These are phyloP conservation scores for Sclerotinia subarctica DNA, from an alignment of 2,329 filamentous ascomycete genomes.

Conservation along the genomic window DNA sequence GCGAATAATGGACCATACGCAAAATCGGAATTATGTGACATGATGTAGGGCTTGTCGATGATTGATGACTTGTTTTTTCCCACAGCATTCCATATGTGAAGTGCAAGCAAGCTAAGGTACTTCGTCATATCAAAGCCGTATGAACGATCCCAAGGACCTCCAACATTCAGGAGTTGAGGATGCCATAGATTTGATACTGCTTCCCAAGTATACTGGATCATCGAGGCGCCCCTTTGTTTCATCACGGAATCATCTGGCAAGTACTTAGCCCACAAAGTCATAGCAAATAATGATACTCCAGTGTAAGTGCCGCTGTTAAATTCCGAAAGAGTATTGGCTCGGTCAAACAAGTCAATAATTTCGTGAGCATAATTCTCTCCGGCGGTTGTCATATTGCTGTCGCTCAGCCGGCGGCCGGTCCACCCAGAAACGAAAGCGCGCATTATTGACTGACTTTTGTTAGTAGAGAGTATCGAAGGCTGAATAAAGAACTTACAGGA, in stretches of 20 bases:
- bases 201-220: constrained; percentile 54
- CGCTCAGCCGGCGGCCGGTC: constrained; percentile 52
- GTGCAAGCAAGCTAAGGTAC: constrained; percentile 55
- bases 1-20: constrained; percentile 56
- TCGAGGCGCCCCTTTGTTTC: constrained; percentile 38
- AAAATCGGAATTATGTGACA: constrained; percentile 59
- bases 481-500: constrained; percentile 36
- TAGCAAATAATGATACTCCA: constrained; percentile 57
- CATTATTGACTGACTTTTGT: constrained; percentile 51
- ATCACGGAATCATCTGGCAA: constrained; percentile 48
- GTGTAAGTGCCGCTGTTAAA: constrained; percentile 59
- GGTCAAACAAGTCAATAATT: constrained; percentile 55
- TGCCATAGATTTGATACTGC: constrained; percentile 54
- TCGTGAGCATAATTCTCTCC: constrained; percentile 56
- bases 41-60: constrained; percentile 35
- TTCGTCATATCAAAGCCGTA: constrained; percentile 64
- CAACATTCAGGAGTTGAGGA: constrained; percentile 56
- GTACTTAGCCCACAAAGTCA: constrained; percentile 60
- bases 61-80: constrained; percentile 42
- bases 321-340: constrained; percentile 54
- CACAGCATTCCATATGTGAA: constrained; percentile 57
- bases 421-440: constrained; percentile 59
- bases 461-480: not conserved
- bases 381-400: constrained; percentile 56
- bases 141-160: constrained; percentile 61